A percentile compares a stretch with the other conserved stretches of the same genome.
These are phyloP conservation scores for Pseudocercospora cruenta DNA, from an alignment of 2,329 filamentous ascomycete genomes.

Conservation along the genomic window DNA sequence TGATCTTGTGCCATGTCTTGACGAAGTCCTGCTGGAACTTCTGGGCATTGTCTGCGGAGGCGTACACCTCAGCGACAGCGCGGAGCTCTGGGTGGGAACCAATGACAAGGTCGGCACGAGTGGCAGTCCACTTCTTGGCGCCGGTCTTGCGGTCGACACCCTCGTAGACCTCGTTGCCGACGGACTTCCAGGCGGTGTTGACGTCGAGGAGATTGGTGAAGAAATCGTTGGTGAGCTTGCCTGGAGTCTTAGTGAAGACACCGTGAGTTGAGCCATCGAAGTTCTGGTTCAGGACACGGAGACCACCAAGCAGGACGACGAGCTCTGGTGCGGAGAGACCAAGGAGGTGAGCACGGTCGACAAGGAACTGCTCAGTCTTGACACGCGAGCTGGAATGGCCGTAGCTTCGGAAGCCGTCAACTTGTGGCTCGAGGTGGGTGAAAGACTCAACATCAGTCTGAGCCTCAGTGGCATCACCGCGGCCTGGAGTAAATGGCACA, in stretches of 20 bases:
- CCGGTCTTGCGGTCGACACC: constrained; percentile 69
- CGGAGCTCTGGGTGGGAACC: constrained; percentile 76
- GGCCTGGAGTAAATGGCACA: constrained; percentile 75
- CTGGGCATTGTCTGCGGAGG: constrained; percentile 58
- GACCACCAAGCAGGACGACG: constrained; percentile 71
- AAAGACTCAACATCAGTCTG: constrained; percentile 71
- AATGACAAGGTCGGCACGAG: constrained; percentile 70
- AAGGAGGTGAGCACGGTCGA: constrained; percentile 73
- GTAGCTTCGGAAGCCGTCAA: constrained; percentile 83
- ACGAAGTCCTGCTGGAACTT: constrained; percentile 75
- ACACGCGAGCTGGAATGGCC: constrained; percentile 65
- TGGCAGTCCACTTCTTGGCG: constrained; percentile 68
- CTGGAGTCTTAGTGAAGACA: constrained; percentile 69
- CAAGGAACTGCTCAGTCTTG: constrained; percentile 68
- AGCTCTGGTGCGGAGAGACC: constrained; percentile 72
- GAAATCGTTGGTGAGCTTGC: constrained; percentile 76
- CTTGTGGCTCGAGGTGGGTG: constrained; percentile 66
- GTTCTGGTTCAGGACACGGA: constrained; percentile 71
- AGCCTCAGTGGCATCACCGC: constrained; percentile 71
- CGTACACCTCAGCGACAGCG: constrained; percentile 72
- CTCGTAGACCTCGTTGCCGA: constrained; percentile 62
- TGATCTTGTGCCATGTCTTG: constrained; percentile 72
- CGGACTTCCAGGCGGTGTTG: constrained; percentile 65
- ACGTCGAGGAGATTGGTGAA: constrained; percentile 78
- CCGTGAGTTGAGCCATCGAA: constrained; percentile 70